phyloP scores from a whole-genome alignment of 2,329 filamentous ascomycete genomes.

The Pseudonectria foliicola region DNA sequence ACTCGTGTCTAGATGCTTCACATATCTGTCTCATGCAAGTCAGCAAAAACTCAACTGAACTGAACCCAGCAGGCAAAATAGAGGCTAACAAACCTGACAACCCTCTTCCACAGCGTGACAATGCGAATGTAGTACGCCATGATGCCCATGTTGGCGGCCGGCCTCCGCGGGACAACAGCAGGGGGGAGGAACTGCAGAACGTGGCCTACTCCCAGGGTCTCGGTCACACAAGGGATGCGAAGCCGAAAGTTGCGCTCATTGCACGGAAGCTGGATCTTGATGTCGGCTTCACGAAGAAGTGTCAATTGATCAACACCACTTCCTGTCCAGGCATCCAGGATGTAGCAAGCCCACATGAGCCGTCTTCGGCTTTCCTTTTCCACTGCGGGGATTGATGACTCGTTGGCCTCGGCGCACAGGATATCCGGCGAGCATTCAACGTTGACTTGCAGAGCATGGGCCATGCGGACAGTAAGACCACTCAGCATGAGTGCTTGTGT shows the following conservation, averaged over 20 bases:
- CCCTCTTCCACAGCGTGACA: constrained; percentile 34
- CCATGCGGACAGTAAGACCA: constrained; percentile 34
- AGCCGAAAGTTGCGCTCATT: constrained; percentile 36
- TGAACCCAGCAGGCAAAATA: no score
- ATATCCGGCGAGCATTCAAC: constrained; percentile 30
- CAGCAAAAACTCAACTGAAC: constrained; percentile 5
- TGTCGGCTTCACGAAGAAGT: constrained; percentile 32
- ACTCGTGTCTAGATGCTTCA: constrained; percentile 33
- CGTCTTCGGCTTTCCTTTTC: constrained; percentile 32
- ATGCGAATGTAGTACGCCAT: constrained; percentile 38
- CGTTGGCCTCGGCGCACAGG: constrained; percentile 28
- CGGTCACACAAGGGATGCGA: constrained; percentile 32
- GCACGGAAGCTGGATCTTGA: constrained; percentile 34
- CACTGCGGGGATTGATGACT: constrained; percentile 26
- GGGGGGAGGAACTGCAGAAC: constrained; percentile 33
- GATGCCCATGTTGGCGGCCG: constrained; percentile 36
- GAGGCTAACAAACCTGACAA: constrained; percentile 26
- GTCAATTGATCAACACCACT: constrained; percentile 33
- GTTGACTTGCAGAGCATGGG: constrained; percentile 34
- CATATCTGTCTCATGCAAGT: constrained; percentile 25
- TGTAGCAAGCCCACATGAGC: constrained; percentile 37
- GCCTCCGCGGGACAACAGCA: constrained; percentile 31
- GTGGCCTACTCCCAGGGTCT: constrained; percentile 33
- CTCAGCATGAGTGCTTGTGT: constrained; percentile 34
- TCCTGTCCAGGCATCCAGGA: constrained; percentile 34